Evolutionary conservation across 495 filamentous ascomycete species (phyloP), one percentile per base, ranked within the genome.

Genomic region (Penicillium bovifimosum): DNA sequence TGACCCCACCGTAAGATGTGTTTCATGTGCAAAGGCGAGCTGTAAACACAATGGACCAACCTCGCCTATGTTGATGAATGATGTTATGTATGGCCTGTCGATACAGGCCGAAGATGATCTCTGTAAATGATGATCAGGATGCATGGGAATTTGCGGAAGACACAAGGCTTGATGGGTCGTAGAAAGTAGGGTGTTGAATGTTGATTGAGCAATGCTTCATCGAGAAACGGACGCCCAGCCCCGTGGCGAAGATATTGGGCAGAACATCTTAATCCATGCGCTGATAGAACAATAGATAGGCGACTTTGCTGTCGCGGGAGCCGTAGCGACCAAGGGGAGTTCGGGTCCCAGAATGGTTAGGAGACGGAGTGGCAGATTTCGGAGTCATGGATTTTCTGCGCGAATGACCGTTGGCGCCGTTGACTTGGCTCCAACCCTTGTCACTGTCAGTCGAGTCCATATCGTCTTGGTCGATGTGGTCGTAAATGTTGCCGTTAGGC

Each of bases 271-370:
- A 75, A 48, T 63, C 65, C 63, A 96, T 81, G 55, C 80, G 84
- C 73, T 96, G 85, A 67, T 98, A 98, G 71, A 98, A 95, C 65
- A 98, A 70, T 53, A 98, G 80, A 70, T 98, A 98, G 11, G 93
- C 93, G 47, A 96, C 91, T 75, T 95, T 96, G 75, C 89, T 95
- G 64, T 96, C 95, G 69, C 86, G 90, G 55, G 87, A 76, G 26
- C 80, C 84, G 57, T 85, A 86, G 67, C 84, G 87, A 40, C 74
- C 77, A 44, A 75, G 58, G 13, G 82, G 80, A 5, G 82, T 82
- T 60, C 77, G 75, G 60, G 86, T 86, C 9, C 80, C 76, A 32
- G 81, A 73, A 24, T 56, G 44, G 8, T 53, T 56, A 8, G 72
- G 65, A 17, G 82, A 79, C 9, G 77, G 50, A 68, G 82, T 43